Evolutionary conservation across 768 basidiomycete genomes (phyloP).

Genomic region (Lactarius hatsudake): DNA sequence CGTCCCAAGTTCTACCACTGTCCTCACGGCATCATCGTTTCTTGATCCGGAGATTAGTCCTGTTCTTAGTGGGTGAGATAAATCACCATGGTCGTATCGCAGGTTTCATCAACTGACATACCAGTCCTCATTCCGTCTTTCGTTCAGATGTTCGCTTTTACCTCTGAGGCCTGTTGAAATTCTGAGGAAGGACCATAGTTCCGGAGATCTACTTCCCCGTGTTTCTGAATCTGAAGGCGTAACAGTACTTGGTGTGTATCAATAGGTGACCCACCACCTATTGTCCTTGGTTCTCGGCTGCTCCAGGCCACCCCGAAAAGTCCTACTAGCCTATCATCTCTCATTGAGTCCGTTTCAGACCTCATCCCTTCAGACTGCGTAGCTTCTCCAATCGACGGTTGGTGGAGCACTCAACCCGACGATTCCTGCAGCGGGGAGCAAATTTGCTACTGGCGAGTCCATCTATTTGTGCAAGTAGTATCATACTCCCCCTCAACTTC

Average conservation of each 20-base stretch:
- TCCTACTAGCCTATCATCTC: not conserved
- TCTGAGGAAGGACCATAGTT: not conserved
- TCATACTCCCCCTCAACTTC: constrained; percentile 13
- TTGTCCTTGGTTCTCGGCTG: not conserved
- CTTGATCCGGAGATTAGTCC: not conserved
- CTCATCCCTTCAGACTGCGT: not conserved
- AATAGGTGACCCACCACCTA: not conserved
- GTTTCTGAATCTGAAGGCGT: not conserved
- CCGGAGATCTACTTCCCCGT: not conserved
- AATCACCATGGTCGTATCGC: not conserved
- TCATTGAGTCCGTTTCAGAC: not conserved
- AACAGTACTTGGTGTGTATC: not conserved
- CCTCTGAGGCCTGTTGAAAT: not conserved
- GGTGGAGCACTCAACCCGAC: not conserved
- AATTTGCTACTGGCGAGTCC: not conserved
- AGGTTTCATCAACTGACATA: not conserved
- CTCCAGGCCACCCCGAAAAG: not conserved
- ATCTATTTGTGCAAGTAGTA: not conserved
- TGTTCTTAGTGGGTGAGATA: not conserved
- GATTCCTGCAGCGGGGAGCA: not conserved
- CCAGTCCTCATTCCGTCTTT: not conserved
- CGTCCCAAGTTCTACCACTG: too few relatives aligned
- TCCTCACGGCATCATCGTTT: not conserved
- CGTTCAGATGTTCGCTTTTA: not conserved
- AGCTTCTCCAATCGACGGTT: not conserved